Percentiles rank a stretch among this genome's conserved stretches.
These are phyloP conservation scores for Leccinum disarticulatum DNA, from an alignment of 768 basidiomycete species.

Conservation along the genomic window DNA sequence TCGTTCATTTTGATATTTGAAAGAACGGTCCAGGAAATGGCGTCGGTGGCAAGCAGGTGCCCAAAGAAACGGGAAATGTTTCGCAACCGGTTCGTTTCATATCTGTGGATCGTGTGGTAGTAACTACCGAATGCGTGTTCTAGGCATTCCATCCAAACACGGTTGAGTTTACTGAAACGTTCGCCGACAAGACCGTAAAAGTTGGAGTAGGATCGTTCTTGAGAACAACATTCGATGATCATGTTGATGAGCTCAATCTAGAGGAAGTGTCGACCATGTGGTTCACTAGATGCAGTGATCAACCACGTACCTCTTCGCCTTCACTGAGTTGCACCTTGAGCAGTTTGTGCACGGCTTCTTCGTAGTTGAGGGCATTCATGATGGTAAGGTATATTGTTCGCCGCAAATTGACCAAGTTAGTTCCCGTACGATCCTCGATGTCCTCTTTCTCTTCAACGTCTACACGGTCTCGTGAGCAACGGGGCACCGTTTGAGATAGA, in stretches of 20 bases:
- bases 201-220: slow-evolving; percentile 96
- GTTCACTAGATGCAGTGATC: neutral
- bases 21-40: slow-evolving; percentile 86
- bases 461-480: slow-evolving; percentile 27
- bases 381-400: slow-evolving; percentile 95
- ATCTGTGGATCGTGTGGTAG: slow-evolving; percentile 96
- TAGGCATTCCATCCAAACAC: slow-evolving; percentile 88
- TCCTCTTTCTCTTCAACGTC: slow-evolving; percentile 79
- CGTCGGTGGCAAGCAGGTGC: slow-evolving; percentile 82
- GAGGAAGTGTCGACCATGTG: neutral
- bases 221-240: slow-evolving; percentile 99
- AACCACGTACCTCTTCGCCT: slow-evolving; percentile 82
- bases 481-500: slow-evolving; percentile 24
- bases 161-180: slow-evolving; percentile 94
- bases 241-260: slow-evolving; percentile 97
- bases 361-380: slow-evolving; percentile 98
- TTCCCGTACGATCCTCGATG: slow-evolving; percentile 93
- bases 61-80: slow-evolving; percentile 98
- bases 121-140: slow-evolving; percentile 87
- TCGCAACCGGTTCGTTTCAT: slow-evolving; percentile 96
- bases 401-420: slow-evolving; percentile 92
- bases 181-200: slow-evolving; percentile 97
- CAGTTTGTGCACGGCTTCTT: slow-evolving; percentile 98
- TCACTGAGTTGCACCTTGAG: slow-evolving; percentile 90
- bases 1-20: slow-evolving; percentile 91